Conservation (phyloP, 106 monocot species). For the Narthecium ossifragum region DNA sequence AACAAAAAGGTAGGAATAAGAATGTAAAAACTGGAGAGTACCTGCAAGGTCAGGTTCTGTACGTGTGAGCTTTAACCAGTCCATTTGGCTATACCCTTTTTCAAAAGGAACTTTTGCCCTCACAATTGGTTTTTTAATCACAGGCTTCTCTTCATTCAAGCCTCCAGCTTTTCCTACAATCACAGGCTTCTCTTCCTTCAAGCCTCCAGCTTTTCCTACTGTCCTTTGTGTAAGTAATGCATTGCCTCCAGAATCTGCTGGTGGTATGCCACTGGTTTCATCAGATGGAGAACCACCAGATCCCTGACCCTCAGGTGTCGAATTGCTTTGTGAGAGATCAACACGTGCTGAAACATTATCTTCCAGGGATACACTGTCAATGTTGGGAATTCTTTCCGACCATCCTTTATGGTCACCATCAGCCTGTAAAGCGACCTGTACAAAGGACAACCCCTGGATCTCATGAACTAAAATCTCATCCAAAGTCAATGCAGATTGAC, state of each 20-base stretch:
- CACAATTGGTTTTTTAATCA: conserved; percentile 32
- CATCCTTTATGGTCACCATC: conserved; percentile 39
- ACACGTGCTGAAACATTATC: conserved; percentile 17
- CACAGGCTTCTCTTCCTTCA: conserved; percentile 21
- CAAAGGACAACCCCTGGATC: background rate
- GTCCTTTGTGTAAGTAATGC: conserved; percentile 13
- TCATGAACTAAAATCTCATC: background rate
- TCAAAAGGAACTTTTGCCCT: conserved; percentile 97
- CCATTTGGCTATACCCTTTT: conserved; percentile 98
- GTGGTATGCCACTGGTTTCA: background rate
- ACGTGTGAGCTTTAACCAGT: conserved; percentile 88
- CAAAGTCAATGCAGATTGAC: background rate
- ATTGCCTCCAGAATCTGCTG: conserved; percentile 2
- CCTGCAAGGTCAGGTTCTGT: conserved; percentile 97
- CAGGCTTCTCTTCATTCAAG: conserved; percentile 22
- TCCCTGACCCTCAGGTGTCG: background rate
- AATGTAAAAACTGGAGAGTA: too few species aligned
- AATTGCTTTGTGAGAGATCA: conserved; percentile 8
- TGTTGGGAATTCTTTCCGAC: conserved; percentile 42
- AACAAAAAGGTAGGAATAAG: too few species aligned
- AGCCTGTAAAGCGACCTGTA: conserved; percentile 41
- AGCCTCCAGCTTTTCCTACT: conserved; percentile 5
- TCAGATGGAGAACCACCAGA: conserved; percentile 3
- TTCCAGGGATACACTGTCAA: conserved; percentile 26
- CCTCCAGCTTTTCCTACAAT: conserved; percentile 4